phyloP scores from a whole-genome alignment of 2,329 filamentous ascomycete species.

The Aspergillus pseudoviridinutans region DNA sequence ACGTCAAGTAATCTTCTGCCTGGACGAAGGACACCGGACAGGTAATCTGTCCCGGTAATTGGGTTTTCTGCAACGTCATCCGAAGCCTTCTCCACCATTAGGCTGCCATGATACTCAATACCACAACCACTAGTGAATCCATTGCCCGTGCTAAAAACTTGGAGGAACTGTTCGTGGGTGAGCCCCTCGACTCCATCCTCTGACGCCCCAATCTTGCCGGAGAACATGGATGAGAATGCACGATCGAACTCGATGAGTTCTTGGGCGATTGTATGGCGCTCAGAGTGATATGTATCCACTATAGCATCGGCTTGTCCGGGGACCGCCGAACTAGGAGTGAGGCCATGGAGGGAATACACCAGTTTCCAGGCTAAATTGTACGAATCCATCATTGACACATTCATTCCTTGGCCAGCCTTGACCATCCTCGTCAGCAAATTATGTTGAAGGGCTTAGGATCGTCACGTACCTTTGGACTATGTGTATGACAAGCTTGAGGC shows the following conservation, averaged over 20 bases:
- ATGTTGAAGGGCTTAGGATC: background rate
- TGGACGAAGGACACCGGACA: slow-evolving; percentile 31
- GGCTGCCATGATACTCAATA: slow-evolving; percentile 33
- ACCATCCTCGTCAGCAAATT: slow-evolving; percentile 1
- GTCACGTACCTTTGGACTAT: slow-evolving; percentile 59
- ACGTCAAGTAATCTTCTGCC: slow-evolving; percentile 35
- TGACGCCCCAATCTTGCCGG: slow-evolving; percentile 31
- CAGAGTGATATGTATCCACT: slow-evolving; percentile 36
- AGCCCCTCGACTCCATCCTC: slow-evolving; percentile 23
- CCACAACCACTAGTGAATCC: slow-evolving; percentile 39
- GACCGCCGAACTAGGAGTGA: slow-evolving; percentile 21
- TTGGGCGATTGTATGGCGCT: slow-evolving; percentile 35
- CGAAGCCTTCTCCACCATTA: slow-evolving; percentile 22
- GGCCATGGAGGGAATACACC: slow-evolving; percentile 33
- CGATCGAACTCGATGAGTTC: slow-evolving; percentile 40
- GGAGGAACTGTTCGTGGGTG: slow-evolving; percentile 32
- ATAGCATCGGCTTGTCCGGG: slow-evolving; percentile 19
- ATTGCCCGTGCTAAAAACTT: slow-evolving; percentile 35
- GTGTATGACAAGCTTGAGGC: slow-evolving; percentile 66
- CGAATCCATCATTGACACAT: slow-evolving; percentile 65
- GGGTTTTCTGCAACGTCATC: slow-evolving; percentile 16
- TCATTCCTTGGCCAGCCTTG: slow-evolving; percentile 72
- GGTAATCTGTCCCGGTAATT: slow-evolving; percentile 30
- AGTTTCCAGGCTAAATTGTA: slow-evolving; percentile 43
- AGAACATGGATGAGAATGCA: slow-evolving; percentile 38